Evolutionary conservation across 495 filamentous ascomycete genomes (phyloP).

Genomic region (Jackrogersella multiformis): DNA sequence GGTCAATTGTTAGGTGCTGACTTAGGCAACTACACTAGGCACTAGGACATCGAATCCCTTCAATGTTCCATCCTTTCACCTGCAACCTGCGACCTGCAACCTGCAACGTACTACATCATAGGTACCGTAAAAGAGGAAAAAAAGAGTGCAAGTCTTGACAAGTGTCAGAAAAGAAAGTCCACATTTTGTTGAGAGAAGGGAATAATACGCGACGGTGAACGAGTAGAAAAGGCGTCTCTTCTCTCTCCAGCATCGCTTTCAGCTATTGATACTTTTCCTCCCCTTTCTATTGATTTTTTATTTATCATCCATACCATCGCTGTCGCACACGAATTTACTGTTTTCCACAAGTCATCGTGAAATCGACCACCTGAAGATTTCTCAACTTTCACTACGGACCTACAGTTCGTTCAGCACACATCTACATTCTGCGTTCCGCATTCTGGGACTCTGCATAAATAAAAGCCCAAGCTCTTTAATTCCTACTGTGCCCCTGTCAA

Average conservation of each 20-base stretch:
- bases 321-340: background rate
- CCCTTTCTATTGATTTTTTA: slow-evolving; percentile 3
- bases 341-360: background rate
- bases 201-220: slow-evolving; percentile 29
- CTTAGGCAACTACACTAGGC: background rate
- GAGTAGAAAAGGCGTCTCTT: slow-evolving; percentile 27
- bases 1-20: slow-evolving; percentile 20
- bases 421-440: too few relatives aligned
- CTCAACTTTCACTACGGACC: too few relatives aligned
- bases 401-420: too few relatives aligned
- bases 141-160: slow-evolving; percentile 28
- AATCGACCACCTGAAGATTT: background rate
- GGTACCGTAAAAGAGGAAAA: slow-evolving; percentile 7
- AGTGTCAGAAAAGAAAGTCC: slow-evolving; percentile 29
- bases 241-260: background rate
- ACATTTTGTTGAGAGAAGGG: slow-evolving; percentile 33
- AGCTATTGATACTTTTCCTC: slow-evolving; percentile 2
- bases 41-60: slow-evolving; percentile 4
- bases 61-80: too few relatives aligned
- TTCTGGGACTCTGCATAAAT: too few relatives aligned
- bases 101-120: background rate
- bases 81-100: background rate
- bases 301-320: background rate
- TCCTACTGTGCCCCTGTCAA: slow-evolving; percentile 19
- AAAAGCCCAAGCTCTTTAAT: too few relatives aligned